Evolutionary conservation across 2,329 filamentous ascomycete genomes (phyloP).

Genomic region (Aspergillus sclerotialis): DNA sequence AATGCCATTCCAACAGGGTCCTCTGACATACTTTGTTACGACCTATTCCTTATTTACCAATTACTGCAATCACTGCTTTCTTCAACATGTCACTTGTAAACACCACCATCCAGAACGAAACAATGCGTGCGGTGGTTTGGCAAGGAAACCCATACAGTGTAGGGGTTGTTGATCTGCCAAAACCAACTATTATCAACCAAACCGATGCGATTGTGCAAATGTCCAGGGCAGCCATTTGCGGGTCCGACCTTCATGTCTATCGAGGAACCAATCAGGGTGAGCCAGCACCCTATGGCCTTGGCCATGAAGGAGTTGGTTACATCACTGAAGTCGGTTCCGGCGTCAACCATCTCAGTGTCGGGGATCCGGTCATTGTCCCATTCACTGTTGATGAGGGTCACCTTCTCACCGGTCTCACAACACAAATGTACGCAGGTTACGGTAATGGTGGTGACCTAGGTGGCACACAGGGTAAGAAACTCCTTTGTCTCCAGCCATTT

Average conservation of each 20-base stretch:
- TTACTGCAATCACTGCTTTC: too few relatives aligned
- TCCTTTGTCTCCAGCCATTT: background rate
- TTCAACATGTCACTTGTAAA: too few relatives aligned
- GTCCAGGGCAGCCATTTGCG: slow-evolving; percentile 29
- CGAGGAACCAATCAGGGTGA: slow-evolving; percentile 17
- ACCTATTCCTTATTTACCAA: too few relatives aligned
- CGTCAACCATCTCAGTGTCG: slow-evolving; percentile 9
- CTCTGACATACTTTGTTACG: too few relatives aligned
- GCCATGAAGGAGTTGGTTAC: slow-evolving; percentile 15
- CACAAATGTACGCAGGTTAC: background rate
- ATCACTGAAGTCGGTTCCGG: slow-evolving; percentile 10
- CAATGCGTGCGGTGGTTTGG: slow-evolving; percentile 25
- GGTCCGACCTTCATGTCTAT: slow-evolving; percentile 30
- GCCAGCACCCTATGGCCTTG: slow-evolving; percentile 13
- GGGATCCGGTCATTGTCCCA: slow-evolving; percentile 16
- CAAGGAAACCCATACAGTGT: slow-evolving; percentile 20
- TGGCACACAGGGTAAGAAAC: slow-evolving; percentile 6
- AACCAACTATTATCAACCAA: slow-evolving; percentile 11
- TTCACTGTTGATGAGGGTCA: slow-evolving; percentile 7
- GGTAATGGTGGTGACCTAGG: slow-evolving; percentile 4
- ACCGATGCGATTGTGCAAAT: slow-evolving; percentile 32
- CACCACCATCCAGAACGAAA: too few relatives aligned
- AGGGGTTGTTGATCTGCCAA: slow-evolving; percentile 15
- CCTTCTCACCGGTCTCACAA: slow-evolving; percentile 1
- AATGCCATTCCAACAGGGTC: too few relatives aligned